Percentiles rank a stretch among this genome's conserved stretches.
phyloP scores from a whole-genome alignment of 2,329 filamentous ascomycete species.

The Colletotrichum sp. region DNA sequence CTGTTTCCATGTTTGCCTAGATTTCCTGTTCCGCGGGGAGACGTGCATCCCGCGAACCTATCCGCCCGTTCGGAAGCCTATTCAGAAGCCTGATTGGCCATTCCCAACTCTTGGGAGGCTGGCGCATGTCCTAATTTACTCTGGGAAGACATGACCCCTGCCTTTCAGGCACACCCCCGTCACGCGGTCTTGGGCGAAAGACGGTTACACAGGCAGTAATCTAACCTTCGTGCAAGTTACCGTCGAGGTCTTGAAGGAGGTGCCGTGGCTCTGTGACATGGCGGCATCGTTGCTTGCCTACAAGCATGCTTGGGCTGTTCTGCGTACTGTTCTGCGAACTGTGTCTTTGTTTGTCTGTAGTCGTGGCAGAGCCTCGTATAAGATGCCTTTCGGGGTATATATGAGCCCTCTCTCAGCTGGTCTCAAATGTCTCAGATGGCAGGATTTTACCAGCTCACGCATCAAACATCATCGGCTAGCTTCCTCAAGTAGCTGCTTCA shows the following conservation, averaged over 20 bases:
- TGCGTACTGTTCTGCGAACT: background rate
- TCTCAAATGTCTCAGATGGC: constrained; percentile 1
- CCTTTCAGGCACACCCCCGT: background rate
- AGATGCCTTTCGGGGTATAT: background rate
- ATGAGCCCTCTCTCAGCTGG: background rate
- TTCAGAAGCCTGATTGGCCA: background rate
- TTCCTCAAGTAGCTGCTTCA: background rate
- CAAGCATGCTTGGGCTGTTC: background rate
- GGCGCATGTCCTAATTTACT: background rate
- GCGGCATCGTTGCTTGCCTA: background rate
- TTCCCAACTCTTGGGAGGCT: constrained; percentile 11
- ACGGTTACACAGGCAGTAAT: background rate
- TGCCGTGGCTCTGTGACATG: background rate
- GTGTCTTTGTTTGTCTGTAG: background rate
- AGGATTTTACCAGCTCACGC: background rate
- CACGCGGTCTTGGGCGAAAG: background rate
- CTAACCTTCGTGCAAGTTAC: background rate
- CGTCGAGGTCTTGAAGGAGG: background rate
- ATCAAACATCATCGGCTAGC: background rate
- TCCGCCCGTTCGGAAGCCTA: background rate
- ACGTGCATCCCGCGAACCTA: background rate
- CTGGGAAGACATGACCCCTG: background rate
- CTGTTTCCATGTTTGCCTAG: constrained; percentile 4
- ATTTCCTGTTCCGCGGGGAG: background rate
- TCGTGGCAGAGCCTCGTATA: background rate